A percentile compares a stretch with the other conserved stretches of the same genome.
phyloP scores from a whole-genome alignment of 1,284 basidiomycete species.

The Heterobasidion annosum region DNA sequence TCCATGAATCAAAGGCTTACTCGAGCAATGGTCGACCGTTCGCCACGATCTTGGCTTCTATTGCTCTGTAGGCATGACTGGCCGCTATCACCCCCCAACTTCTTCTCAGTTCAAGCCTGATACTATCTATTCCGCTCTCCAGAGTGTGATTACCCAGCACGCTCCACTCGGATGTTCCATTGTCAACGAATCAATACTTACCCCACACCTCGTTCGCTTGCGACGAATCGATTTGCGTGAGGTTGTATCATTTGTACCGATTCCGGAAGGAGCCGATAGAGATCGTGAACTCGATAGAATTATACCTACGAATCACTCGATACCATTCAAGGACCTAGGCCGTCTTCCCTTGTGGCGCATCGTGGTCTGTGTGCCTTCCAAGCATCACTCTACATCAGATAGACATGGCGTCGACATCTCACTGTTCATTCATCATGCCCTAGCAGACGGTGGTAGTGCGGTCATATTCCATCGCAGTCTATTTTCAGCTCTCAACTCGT shows the following conservation, averaged over 20 bases:
- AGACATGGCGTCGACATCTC: constrained; percentile 2
- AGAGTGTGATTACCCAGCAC: constrained; percentile 1
- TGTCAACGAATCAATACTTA: neutral
- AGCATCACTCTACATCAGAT: neutral
- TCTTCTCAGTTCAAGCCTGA: neutral
- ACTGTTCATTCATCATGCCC: constrained; percentile 7
- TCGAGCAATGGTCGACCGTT: constrained; percentile 1
- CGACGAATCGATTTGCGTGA: constrained; percentile 2
- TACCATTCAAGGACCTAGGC: constrained; percentile 3
- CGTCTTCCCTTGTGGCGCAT: constrained; percentile 4
- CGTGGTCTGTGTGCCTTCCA: neutral
- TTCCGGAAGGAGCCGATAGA: neutral
- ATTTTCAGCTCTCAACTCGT: constrained; percentile 1
- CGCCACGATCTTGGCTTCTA: constrained; percentile 7
- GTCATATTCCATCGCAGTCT: constrained; percentile 3
- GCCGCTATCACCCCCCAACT: constrained; percentile 1
- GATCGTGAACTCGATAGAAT: neutral
- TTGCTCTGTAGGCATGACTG: neutral
- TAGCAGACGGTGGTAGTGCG: constrained; percentile 6
- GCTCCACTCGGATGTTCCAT: constrained; percentile 2
- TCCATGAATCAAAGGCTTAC: neutral
- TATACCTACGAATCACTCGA: neutral
- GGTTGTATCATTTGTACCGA: neutral
- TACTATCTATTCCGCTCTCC: constrained; percentile 2
- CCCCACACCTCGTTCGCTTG: constrained; percentile 4